Evolutionary conservation across 371 early-diverging fungal genomes (phyloP).

Genomic region (Lichtheimia hyalospora): DNA sequence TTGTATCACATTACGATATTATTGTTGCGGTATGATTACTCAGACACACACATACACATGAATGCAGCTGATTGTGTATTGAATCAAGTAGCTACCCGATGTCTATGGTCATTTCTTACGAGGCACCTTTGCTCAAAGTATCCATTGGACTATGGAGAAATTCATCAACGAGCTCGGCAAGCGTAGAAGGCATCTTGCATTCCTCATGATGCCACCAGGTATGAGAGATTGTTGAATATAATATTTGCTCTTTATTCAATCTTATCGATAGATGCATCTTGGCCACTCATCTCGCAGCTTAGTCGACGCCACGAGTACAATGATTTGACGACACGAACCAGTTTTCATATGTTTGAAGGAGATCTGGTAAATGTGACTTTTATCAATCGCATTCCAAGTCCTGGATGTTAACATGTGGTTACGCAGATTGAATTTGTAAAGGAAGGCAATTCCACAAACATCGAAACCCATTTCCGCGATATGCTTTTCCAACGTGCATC

Average conservation of each 20-base stretch:
- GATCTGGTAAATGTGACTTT: constrained; percentile 33
- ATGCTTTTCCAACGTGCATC: constrained; percentile 77
- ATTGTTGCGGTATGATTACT: constrained; percentile 48
- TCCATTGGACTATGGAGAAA: constrained; percentile 70
- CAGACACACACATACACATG: neutral
- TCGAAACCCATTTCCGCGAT: constrained; percentile 63
- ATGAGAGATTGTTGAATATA: neutral
- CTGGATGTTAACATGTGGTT: neutral
- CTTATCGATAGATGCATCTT: constrained; percentile 61
- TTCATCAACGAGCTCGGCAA: constrained; percentile 61
- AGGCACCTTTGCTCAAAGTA: constrained; percentile 51
- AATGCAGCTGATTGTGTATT: neutral
- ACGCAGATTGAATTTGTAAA: constrained; percentile 61
- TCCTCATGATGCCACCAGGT: constrained; percentile 67
- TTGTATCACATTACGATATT: constrained; percentile 51
- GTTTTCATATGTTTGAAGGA: constrained; percentile 60
- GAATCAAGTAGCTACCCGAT: constrained; percentile 37
- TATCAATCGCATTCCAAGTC: neutral
- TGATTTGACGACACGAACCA: constrained; percentile 62
- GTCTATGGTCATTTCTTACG: constrained; percentile 49
- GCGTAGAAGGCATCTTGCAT: constrained; percentile 54
- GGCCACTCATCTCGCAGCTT: constrained; percentile 79
- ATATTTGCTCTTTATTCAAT: neutral
- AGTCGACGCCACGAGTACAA: constrained; percentile 76
- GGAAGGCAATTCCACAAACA: constrained; percentile 59